A percentile compares a stretch with the other conserved stretches of the same genome.
Evolutionary conservation across 495 filamentous ascomycete species (phyloP).

Genomic region (Letharia columbiana): DNA sequence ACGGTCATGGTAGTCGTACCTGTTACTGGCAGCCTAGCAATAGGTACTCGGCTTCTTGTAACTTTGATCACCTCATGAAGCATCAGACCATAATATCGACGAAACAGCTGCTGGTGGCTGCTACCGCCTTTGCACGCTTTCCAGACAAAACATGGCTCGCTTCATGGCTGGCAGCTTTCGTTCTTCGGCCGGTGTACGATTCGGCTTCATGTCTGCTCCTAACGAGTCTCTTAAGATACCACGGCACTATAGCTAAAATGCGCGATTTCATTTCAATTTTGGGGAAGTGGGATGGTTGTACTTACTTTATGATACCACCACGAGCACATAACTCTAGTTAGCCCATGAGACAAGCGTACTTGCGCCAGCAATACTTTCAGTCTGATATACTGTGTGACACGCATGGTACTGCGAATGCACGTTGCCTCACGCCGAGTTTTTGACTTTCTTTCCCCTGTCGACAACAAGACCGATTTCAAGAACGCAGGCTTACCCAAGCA

Average conservation of each 20-base stretch:
- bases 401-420: too few species aligned
- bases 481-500: too few species aligned
- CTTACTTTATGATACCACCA: not conserved
- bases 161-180: not conserved
- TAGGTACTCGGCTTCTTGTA: not conserved
- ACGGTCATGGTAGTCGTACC: not conserved
- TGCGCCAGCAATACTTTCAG: not conserved
- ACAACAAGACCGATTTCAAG: too few species aligned
- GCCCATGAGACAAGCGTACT: not conserved
- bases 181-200: not conserved
- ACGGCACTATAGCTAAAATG: not conserved
- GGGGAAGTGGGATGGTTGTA: not conserved
- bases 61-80: not conserved
- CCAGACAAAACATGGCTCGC: not conserved
- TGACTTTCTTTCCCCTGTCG: too few species aligned
- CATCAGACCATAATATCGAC: not conserved
- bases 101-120: too few species aligned
- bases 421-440: too few species aligned
- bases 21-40: conserved; percentile 9
- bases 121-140: not conserved
- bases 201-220: not conserved
- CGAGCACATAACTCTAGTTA: not conserved
- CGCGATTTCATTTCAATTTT: not conserved
- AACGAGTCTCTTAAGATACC: not conserved
- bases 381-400: too few species aligned